Conservation (phyloP, 495 filamentous ascomycete genomes). For the Hypoxylon subgilvum region DNA sequence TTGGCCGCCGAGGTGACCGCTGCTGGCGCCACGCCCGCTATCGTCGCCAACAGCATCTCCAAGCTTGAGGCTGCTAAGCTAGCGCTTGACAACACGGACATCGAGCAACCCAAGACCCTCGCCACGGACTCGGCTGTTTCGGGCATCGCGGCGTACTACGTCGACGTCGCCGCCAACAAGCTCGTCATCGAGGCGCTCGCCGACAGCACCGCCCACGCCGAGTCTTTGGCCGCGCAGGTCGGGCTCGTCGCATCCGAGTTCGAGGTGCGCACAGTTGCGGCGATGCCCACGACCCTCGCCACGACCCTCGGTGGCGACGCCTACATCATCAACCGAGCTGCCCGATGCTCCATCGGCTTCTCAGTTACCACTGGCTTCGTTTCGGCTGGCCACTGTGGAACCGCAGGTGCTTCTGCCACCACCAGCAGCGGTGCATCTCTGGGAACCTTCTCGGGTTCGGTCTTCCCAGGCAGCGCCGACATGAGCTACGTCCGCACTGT, state of each 20-base stretch:
- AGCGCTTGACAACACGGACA: slow-evolving; percentile 36
- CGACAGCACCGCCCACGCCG: slow-evolving; percentile 35
- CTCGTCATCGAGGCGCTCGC: slow-evolving; percentile 35
- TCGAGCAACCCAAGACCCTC: slow-evolving; percentile 36
- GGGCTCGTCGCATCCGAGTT: slow-evolving; percentile 36
- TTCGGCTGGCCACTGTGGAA: slow-evolving; percentile 40
- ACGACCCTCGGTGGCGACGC: slow-evolving; percentile 32
- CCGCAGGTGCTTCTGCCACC: slow-evolving; percentile 23
- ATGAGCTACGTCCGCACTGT: slow-evolving; percentile 40
- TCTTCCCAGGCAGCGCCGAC: slow-evolving; percentile 38
- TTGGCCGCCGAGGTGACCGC: slow-evolving; percentile 33
- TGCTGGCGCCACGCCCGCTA: slow-evolving; percentile 33
- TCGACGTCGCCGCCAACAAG: slow-evolving; percentile 38
- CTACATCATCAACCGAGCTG: slow-evolving; percentile 26
- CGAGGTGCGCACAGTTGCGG: slow-evolving; percentile 30
- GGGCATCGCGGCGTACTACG: slow-evolving; percentile 38
- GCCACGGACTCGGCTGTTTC: slow-evolving; percentile 14
- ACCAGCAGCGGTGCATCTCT: slow-evolving; percentile 35
- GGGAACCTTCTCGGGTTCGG: slow-evolving; percentile 34
- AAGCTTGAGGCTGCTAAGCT: slow-evolving; percentile 38
- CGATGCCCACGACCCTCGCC: slow-evolving; percentile 36
- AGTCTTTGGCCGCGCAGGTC: slow-evolving; percentile 33
- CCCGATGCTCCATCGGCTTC: slow-evolving; percentile 39
- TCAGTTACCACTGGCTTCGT: slow-evolving; percentile 37
- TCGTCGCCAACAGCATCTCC: slow-evolving; percentile 36